Evolutionary conservation across 345 rosid species (phyloP), one percentile per base, ranked within the genome.

Genomic region (Corchorus capsularis): DNA sequence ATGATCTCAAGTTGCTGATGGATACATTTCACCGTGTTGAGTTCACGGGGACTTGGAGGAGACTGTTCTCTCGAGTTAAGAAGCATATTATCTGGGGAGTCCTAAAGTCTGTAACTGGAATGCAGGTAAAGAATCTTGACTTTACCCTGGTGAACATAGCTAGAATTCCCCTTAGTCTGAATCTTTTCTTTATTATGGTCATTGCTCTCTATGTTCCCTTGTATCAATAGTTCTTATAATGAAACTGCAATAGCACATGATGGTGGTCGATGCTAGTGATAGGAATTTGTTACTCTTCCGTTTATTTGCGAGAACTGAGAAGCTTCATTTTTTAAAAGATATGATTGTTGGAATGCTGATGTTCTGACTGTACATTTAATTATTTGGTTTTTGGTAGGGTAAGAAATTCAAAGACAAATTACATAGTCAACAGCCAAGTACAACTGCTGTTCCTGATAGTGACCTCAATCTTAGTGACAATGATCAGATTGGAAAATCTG

Each of bases 61-160:
- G 92, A 80, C 86, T 96, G n/a, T 94, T 94, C 83, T 94, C 99
- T 47, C 90, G 98, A 71, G 99, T 96, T 53, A 96, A 96, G 88
- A 96, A 96, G 84, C 98, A 94, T 80, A 93, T 96, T 13, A 93
- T 93, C 59, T 96, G 99, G 99, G 99, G 98, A 69, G 97, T 95
- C 74, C 77, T 96, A 47, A 96, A 96, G 89, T 96, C 98, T 46
- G 97, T 94, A 60, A 92, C 99, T 1, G 99, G 98, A 81, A 92
- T 96, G 99, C 99, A 96, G 95, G 99, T 93, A 79, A 77, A 79
- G 19, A 53, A 45, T 71, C 16, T 69, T 19, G 32, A 78, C 37
- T 12, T 14, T 59, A 39, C 63, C 45, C 37, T 56, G 39, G 8
- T 68, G 17, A 68, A 27, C 17, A 27, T 17, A 16, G 19, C 41